Evolutionary conservation across 2,329 filamentous ascomycete species (phyloP).

Genomic region (Lasiodiplodia sp.): DNA sequence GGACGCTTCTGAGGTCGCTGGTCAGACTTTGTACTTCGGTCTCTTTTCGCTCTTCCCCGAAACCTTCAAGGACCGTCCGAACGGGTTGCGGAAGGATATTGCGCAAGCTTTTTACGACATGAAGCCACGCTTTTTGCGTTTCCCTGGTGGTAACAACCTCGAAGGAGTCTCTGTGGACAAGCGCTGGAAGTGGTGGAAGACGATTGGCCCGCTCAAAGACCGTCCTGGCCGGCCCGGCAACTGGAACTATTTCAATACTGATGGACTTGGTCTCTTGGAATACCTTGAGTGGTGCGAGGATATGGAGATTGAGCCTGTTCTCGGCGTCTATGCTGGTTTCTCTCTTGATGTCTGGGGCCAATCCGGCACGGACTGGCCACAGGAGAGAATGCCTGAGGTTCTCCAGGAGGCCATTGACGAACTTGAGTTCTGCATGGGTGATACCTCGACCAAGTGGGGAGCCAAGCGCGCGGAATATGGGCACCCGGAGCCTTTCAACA

Average conservation of each 20-base stretch:
- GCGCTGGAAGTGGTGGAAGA: constrained; percentile 61
- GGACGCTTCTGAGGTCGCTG: constrained; percentile 51
- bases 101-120: constrained; percentile 55
- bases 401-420: constrained; percentile 50
- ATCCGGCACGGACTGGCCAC: constrained; percentile 45
- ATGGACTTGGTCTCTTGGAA: constrained; percentile 56
- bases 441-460: constrained; percentile 43
- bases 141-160: constrained; percentile 61
- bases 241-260: constrained; percentile 55
- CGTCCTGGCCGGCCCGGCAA: constrained; percentile 56
- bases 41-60: constrained; percentile 62
- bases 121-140: constrained; percentile 57
- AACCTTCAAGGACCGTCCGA: constrained; percentile 61
- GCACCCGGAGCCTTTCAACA: constrained; percentile 46
- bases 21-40: constrained; percentile 57
- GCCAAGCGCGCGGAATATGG: constrained; percentile 46
- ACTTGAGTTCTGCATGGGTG: constrained; percentile 43
- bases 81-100: constrained; percentile 60
- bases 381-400: constrained; percentile 46
- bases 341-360: constrained; percentile 49
- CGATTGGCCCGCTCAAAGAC: constrained; percentile 57
- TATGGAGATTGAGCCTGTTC: constrained; percentile 51
- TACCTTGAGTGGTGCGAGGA: constrained; percentile 59
- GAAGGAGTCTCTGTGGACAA: constrained; percentile 49
- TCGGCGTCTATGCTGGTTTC: constrained; percentile 55